Base-by-base conservation (phyloP, 2,329 filamentous ascomycete species). In the Diaporthe sp. region DNA sequence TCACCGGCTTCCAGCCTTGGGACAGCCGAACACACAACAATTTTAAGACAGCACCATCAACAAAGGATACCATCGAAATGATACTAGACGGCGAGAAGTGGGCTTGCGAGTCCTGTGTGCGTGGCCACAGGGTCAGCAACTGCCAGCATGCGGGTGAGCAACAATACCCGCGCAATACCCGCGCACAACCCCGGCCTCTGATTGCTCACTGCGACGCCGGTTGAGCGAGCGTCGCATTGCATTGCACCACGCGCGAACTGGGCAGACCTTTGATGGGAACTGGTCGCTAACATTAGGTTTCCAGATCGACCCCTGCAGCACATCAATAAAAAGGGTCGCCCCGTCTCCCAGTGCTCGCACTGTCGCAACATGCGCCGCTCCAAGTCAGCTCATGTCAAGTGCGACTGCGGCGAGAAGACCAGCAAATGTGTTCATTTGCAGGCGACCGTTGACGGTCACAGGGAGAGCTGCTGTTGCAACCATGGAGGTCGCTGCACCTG, bases 51-150 rank as follows among this genome's bases (percentile, higher is more conserved):
- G 13, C 32, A 58, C 55, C 55, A 72, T 58, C 56, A 42, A 32
- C 59, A 71, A 19, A 47, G 19, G n/a, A 47, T 1, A n/a, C 25
- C 30, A 22, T 30, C 80, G 85, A 80, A 76, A 96, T 96, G 94
- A 89, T 96, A 84, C 94, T 96, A 84, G 92, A 98, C 89, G 96
- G 96, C 85, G 95, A 98, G 88, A 98, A 98, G 89, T 98, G 92
- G 88, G 96, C 96, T 86, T 98, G 96, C 89, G 94, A 97, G 87
- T 96, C 96, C 86, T 99, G 97, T 87, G 95, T 99, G 83, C 94
- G 97, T 85, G 97, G 97, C 82, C 97, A 99, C 88, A 94, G 97
- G 83, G 97, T 99, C 83, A 98, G 96, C 93, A 98, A 97, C 84
- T 99, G 97, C 89, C 95, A 96, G 84, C 97, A 99, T 85, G 91